Conservation (phyloP, 192 early-diverging fungal species). For the Coemansia erecta region DNA sequence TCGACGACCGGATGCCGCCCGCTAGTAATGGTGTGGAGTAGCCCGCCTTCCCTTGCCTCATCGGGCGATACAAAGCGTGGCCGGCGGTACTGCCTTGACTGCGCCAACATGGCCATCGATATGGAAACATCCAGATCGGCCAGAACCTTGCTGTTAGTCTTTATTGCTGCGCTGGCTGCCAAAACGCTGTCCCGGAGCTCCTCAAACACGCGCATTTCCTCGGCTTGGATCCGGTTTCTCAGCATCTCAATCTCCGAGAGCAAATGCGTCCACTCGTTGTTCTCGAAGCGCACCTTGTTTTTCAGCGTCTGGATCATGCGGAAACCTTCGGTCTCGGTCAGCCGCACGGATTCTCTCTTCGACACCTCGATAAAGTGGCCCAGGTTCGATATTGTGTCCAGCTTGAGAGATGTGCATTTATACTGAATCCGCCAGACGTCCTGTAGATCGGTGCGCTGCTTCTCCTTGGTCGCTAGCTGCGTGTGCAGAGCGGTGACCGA, state of each 20-base stretch:
- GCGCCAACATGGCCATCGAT: slow-evolving; percentile 59
- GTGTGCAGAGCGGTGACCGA: slow-evolving; percentile 39
- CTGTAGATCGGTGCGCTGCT: slow-evolving; percentile 42
- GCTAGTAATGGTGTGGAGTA: slow-evolving; percentile 21
- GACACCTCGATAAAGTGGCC: slow-evolving; percentile 60
- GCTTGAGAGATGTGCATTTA: slow-evolving; percentile 30
- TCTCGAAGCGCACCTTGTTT: slow-evolving; percentile 57
- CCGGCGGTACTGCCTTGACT: slow-evolving; percentile 55
- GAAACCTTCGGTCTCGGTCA: slow-evolving; percentile 26
- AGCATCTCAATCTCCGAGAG: slow-evolving; percentile 56
- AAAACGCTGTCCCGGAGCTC: slow-evolving; percentile 48
- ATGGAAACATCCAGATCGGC: slow-evolving; percentile 69
- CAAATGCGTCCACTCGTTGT: slow-evolving; percentile 59
- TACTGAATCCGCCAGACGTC: slow-evolving; percentile 34
- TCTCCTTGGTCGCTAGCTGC: slow-evolving; percentile 44
- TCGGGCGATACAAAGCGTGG: slow-evolving; percentile 37
- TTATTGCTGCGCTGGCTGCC: slow-evolving; percentile 55
- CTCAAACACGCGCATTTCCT: slow-evolving; percentile 59
- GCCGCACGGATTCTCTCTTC: slow-evolving; percentile 41
- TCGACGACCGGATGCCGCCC: slow-evolving; percentile 68
- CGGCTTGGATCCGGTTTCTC: slow-evolving; percentile 41
- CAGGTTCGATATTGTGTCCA: slow-evolving; percentile 43
- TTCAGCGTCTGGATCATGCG: slow-evolving; percentile 55
- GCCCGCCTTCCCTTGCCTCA: neutral
- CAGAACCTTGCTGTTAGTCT: slow-evolving; percentile 60